phyloP scores from a whole-genome alignment of 768 basidiomycete species.

The Kwoniella mangroviensis region DNA sequence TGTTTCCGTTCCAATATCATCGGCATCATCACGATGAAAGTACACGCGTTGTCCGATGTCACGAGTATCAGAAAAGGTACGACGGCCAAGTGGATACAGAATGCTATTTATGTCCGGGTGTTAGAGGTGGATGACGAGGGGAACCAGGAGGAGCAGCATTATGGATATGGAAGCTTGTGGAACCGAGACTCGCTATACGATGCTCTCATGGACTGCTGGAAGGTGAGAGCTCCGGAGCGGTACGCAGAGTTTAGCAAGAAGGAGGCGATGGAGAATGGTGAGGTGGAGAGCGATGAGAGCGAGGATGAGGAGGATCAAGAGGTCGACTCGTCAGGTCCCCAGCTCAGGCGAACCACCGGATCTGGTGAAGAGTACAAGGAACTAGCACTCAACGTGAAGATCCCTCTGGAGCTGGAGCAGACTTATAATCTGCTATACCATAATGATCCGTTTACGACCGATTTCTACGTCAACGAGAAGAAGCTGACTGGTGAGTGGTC shows the following conservation, averaged over 20 bases:
- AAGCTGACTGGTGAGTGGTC: constrained; percentile 35
- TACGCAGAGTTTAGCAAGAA: constrained; percentile 17
- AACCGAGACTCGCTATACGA: constrained; percentile 36
- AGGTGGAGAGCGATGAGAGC: neutral
- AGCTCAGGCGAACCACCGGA: constrained; percentile 17
- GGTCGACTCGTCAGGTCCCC: neutral
- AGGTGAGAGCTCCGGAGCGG: constrained; percentile 27
- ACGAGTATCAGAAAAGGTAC: constrained; percentile 28
- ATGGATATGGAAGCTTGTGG: constrained; percentile 39
- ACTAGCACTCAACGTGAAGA: constrained; percentile 32
- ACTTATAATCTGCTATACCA: constrained; percentile 35
- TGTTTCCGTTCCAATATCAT: constrained; percentile 45
- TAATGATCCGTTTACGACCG: constrained; percentile 29
- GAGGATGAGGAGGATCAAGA: constrained; percentile 2
- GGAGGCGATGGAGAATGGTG: constrained; percentile 1
- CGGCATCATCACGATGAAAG: constrained; percentile 30
- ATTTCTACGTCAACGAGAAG: constrained; percentile 33
- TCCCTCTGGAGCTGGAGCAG: constrained; percentile 33
- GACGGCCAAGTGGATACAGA: constrained; percentile 47
- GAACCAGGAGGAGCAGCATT: constrained; percentile 12
- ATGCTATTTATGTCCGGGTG: constrained; percentile 33
- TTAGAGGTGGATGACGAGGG: constrained; percentile 8
- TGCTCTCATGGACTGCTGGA: constrained; percentile 31
- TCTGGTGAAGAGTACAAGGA: constrained; percentile 28
- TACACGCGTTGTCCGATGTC: constrained; percentile 27